These are phyloP conservation scores for Rhodofomes roseus DNA, from an alignment of 1,284 basidiomycete genomes.

Conservation along the genomic window DNA sequence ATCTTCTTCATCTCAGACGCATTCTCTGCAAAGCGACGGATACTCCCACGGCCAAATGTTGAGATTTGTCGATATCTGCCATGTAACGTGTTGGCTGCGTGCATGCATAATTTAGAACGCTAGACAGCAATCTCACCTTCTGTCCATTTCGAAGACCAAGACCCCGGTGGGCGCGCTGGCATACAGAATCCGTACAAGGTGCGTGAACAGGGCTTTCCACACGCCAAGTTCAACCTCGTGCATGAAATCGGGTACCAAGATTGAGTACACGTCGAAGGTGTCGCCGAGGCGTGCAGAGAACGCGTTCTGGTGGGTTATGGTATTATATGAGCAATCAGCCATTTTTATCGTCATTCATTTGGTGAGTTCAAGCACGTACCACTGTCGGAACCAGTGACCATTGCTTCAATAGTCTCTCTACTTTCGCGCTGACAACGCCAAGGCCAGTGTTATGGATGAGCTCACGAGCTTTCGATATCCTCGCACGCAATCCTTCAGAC, in stretches of 20 bases:
- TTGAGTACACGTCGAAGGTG: constrained; percentile 23
- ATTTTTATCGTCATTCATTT: no score
- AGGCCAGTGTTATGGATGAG: background rate
- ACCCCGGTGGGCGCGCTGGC: background rate
- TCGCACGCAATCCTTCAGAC: no score
- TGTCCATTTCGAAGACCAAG: constrained; percentile 7
- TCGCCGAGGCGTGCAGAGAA: constrained; percentile 22
- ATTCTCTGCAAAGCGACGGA: constrained; percentile 21
- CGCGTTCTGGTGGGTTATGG: constrained; percentile 11
- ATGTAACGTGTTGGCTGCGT: background rate
- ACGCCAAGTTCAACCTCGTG: constrained; percentile 36
- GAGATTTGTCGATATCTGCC: constrained; percentile 21
- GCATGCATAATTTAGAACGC: background rate
- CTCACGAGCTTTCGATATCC: background rate
- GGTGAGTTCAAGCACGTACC: background rate
- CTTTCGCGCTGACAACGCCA: background rate
- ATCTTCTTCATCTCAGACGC: constrained; percentile 24
- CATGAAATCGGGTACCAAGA: constrained; percentile 32
- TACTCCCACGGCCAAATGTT: constrained; percentile 23
- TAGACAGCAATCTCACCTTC: constrained; percentile 5
- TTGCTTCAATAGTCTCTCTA: background rate
- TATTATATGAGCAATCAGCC: background rate
- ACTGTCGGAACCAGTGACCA: background rate
- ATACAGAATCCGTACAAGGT: constrained; percentile 7
- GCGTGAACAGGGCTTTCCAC: constrained; percentile 25